Evolutionary conservation across 2,329 filamentous ascomycete species (phyloP).

Genomic region (Macroventuria anomochaeta): DNA sequence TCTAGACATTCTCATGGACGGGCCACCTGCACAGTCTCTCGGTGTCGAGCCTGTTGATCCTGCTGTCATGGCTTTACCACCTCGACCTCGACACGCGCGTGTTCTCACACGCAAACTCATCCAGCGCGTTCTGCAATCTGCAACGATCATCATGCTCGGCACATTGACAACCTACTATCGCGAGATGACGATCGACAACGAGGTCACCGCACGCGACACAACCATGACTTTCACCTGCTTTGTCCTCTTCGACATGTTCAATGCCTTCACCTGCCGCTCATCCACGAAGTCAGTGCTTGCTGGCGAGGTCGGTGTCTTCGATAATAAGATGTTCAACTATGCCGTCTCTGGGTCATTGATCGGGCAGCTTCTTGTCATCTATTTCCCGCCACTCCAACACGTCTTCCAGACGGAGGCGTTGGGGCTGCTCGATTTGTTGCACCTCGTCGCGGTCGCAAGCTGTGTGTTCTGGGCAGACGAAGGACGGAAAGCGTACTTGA

Average conservation of each 20-base stretch:
- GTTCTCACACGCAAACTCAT: slow-evolving; percentile 88
- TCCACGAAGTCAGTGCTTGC: slow-evolving; percentile 87
- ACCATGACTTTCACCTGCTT: slow-evolving; percentile 99
- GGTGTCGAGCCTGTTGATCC: slow-evolving; percentile 95
- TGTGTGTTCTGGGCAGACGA: slow-evolving; percentile 96
- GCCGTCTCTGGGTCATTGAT: slow-evolving; percentile 84
- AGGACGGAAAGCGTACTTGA: slow-evolving; percentile 70
- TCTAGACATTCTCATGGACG: slow-evolving; percentile 98
- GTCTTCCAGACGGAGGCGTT: slow-evolving; percentile 96
- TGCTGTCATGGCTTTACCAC: slow-evolving; percentile 90
- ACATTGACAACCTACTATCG: slow-evolving; percentile 90
- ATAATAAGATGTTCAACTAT: slow-evolving; percentile 96
- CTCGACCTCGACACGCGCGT: slow-evolving; percentile 82
- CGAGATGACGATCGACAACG: slow-evolving; percentile 84
- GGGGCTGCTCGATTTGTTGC: slow-evolving; percentile 73
- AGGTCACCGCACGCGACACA: slow-evolving; percentile 90
- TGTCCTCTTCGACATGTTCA: slow-evolving; percentile 99
- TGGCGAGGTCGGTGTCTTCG: slow-evolving; percentile 81
- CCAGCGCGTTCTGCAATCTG: slow-evolving; percentile 83
- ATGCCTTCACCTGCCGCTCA: slow-evolving; percentile 89
- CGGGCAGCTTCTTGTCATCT: slow-evolving; percentile 90
- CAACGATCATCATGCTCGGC: slow-evolving; percentile 87
- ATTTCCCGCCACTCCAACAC: slow-evolving; percentile 89
- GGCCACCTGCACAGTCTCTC: slow-evolving; percentile 93
- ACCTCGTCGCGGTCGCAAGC: slow-evolving; percentile 78